These are phyloP conservation scores for Metarhizium robertsii DNA, from an alignment of 2,329 filamentous ascomycete species.

Conservation along the genomic window DNA sequence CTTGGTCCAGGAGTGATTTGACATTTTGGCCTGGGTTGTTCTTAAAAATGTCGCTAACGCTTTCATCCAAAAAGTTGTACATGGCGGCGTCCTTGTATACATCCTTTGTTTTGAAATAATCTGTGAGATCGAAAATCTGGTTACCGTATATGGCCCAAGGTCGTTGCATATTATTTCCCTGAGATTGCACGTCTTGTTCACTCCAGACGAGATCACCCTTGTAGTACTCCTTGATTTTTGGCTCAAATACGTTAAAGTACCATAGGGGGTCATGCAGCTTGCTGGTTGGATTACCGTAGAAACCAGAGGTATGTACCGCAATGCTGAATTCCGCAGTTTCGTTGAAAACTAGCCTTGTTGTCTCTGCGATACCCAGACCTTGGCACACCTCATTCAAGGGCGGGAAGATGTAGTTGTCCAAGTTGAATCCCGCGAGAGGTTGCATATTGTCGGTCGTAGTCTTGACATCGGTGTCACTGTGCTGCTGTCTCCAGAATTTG, in stretches of 20 bases:
- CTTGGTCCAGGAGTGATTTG: conserved; percentile 51
- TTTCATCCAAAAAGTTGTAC: conserved; percentile 65
- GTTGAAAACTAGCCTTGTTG: conserved; percentile 52
- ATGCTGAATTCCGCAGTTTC: conserved; percentile 44
- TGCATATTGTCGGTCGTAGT: conserved; percentile 59
- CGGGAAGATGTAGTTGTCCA: conserved; percentile 79
- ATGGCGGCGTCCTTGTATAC: conserved; percentile 39
- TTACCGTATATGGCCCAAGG: conserved; percentile 73
- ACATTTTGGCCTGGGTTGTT: conserved; percentile 75
- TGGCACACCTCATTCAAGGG: conserved; percentile 68
- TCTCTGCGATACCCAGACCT: conserved; percentile 54
- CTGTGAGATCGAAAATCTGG: conserved; percentile 77
- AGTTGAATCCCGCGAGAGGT: conserved; percentile 64
- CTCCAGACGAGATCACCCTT: conserved; percentile 78
- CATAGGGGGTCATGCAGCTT: conserved; percentile 57
- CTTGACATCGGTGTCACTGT: conserved; percentile 62
- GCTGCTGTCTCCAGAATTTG: conserved; percentile 76
- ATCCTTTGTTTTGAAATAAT: conserved; percentile 77
- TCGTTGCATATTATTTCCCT: conserved; percentile 59
- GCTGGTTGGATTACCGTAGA: conserved; percentile 44
- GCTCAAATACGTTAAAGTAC: conserved; percentile 68
- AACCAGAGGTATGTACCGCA: conserved; percentile 65
- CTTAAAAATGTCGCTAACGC: conserved; percentile 59
- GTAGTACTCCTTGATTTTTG: conserved; percentile 75
- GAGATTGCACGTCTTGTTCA: conserved; percentile 43